phyloP scores from a whole-genome alignment of 2,329 filamentous ascomycete genomes.

The Paecilomyces fulvus region DNA sequence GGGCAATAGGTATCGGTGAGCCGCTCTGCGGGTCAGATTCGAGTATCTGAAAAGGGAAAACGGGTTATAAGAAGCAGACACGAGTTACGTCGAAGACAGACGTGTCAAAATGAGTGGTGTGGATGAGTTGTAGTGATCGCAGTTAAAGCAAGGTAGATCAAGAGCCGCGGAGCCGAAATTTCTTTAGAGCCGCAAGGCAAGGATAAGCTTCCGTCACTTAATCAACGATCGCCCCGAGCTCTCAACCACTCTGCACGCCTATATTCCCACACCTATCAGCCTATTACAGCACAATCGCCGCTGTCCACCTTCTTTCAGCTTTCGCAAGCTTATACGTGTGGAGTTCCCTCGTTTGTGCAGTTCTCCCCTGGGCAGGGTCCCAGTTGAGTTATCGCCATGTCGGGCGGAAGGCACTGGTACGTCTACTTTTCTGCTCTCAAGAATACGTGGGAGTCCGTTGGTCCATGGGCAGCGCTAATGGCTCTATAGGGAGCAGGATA shows the following conservation, averaged over 20 bases:
- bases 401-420: slow-evolving; percentile 69
- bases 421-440: slow-evolving; percentile 12
- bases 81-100: not conserved
- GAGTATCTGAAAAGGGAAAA: not conserved
- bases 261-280: not conserved
- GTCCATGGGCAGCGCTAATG: slow-evolving; percentile 13
- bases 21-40: not conserved
- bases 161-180: not conserved
- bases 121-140: not conserved
- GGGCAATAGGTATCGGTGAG: slow-evolving; percentile 4
- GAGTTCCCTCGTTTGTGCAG: not conserved
- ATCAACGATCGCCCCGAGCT: not conserved
- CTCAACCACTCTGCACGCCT: not conserved
- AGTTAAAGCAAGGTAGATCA: not conserved
- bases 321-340: not conserved
- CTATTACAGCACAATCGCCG: not conserved
- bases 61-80: not conserved
- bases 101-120: not conserved
- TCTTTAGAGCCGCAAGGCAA: not conserved
- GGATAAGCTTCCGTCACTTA: not conserved
- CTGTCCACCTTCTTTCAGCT: not conserved
- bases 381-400: slow-evolving; percentile 41
- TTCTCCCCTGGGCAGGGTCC: not conserved
- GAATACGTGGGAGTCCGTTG: not conserved
- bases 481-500: slow-evolving; percentile 79